Evolutionary conservation across 768 basidiomycete genomes (phyloP).

Genomic region (Mycena leptocephala): DNA sequence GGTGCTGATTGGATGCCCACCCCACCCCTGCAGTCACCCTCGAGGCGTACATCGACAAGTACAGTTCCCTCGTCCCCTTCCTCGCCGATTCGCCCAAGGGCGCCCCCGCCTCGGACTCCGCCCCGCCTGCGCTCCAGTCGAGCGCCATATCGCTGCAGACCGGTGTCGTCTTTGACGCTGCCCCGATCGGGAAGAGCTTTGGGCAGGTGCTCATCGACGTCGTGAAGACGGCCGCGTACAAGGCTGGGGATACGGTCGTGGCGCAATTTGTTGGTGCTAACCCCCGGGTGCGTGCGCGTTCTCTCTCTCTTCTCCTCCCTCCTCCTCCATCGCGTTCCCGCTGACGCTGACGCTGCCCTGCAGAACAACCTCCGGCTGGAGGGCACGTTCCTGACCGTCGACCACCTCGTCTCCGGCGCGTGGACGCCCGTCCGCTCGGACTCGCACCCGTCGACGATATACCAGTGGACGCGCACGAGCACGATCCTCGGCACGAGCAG

Average conservation of each 20-base stretch:
- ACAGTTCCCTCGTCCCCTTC: conserved; percentile 76
- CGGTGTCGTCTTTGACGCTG: conserved; percentile 74
- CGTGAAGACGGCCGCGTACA: conserved; percentile 62
- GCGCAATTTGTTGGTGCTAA: conserved; percentile 84
- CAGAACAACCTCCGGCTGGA: conserved; percentile 87
- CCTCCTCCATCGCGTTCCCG: too few species aligned
- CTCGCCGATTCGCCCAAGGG: conserved; percentile 66
- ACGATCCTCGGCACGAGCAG: conserved; percentile 74
- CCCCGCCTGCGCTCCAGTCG: conserved; percentile 76
- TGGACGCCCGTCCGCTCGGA: conserved; percentile 80
- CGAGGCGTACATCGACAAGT: conserved; percentile 88
- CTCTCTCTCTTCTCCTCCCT: too few species aligned
- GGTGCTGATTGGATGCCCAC: not conserved
- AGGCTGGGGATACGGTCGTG: conserved; percentile 70
- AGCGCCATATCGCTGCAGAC: conserved; percentile 81
- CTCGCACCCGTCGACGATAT: conserved; percentile 85
- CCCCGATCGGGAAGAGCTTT: conserved; percentile 72
- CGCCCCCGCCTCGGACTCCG: conserved; percentile 72
- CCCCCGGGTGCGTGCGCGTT: conserved; percentile 69
- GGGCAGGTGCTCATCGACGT: conserved; percentile 77
- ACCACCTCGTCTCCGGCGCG: conserved; percentile 61
- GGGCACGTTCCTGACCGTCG: conserved; percentile 80
- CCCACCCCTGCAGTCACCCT: conserved; percentile 73
- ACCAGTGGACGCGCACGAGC: conserved; percentile 74
- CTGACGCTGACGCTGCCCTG: not conserved